These are phyloP conservation scores for Venturia nashicola DNA, from an alignment of 2,329 filamentous ascomycete genomes.

Conservation along the genomic window DNA sequence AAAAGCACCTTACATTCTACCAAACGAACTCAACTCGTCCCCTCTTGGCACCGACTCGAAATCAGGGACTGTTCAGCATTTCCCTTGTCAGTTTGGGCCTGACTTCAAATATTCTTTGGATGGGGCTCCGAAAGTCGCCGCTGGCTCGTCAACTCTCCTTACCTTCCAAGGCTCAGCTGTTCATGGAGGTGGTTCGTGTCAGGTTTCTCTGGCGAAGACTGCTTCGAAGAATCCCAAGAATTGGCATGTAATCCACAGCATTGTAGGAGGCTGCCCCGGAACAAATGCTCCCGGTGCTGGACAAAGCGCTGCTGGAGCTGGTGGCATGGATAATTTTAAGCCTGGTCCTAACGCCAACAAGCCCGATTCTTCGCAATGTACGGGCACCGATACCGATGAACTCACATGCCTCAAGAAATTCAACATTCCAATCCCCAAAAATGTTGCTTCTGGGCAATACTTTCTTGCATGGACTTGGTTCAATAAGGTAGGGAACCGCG, in stretches of 20 bases:
- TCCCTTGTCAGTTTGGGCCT: constrained; percentile 2
- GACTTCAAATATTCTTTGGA: neutral
- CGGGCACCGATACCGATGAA: constrained; percentile 42
- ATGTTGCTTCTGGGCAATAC: constrained; percentile 62
- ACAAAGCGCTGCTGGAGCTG: neutral
- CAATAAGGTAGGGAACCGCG: constrained; percentile 77
- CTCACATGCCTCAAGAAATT: constrained; percentile 41
- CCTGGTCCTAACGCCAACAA: neutral
- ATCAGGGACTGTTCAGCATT: neutral
- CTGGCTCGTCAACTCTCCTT: neutral
- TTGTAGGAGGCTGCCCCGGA: constrained; percentile 70
- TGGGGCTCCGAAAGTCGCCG: neutral
- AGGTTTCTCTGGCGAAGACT: constrained; percentile 64
- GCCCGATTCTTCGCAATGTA: neutral
- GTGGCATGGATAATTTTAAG: constrained; percentile 1
- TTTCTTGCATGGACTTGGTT: constrained; percentile 86
- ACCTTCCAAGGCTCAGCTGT: constrained; percentile 39
- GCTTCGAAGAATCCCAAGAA: constrained; percentile 52
- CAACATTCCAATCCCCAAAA: constrained; percentile 56
- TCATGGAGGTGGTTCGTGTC: constrained; percentile 86
- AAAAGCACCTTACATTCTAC: neutral
- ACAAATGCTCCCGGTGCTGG: constrained; percentile 18
- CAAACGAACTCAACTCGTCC: neutral
- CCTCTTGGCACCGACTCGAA: neutral
- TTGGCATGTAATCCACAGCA: constrained; percentile 84